phyloP scores from a whole-genome alignment of 2,329 filamentous ascomycete species.

The Amesomyces nigricolor region DNA sequence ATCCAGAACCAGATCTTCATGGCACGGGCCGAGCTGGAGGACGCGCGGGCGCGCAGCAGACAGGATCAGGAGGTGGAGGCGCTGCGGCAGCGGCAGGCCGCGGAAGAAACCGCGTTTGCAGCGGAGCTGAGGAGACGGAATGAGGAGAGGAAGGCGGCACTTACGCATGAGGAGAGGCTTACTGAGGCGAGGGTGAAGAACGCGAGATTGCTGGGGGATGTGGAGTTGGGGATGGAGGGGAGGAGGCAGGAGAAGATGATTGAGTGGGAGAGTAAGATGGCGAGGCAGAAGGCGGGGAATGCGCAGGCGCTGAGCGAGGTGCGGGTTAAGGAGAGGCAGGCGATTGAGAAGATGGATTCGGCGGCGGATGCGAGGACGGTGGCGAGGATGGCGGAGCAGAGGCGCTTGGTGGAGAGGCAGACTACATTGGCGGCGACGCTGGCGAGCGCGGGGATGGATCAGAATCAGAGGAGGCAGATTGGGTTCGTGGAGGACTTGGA shows the following conservation, averaged over 20 bases:
- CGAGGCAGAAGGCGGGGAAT: slow-evolving; percentile 42
- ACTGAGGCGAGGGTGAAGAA: slow-evolving; percentile 43
- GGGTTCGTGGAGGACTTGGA: slow-evolving; percentile 52
- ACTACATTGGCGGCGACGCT: slow-evolving; percentile 35
- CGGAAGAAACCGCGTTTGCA: slow-evolving; percentile 42
- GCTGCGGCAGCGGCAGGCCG: slow-evolving; percentile 40
- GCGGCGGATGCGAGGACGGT: slow-evolving; percentile 42
- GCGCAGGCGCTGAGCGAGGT: slow-evolving; percentile 47
- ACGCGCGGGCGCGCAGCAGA: slow-evolving; percentile 42
- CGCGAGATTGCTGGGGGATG: slow-evolving; percentile 40
- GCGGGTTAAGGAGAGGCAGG: slow-evolving; percentile 45
- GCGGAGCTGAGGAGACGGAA: slow-evolving; percentile 34
- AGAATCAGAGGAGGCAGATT: slow-evolving; percentile 44
- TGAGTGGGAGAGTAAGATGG: slow-evolving; percentile 44
- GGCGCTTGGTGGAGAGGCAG: slow-evolving; percentile 45
- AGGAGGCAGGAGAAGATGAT: slow-evolving; percentile 40
- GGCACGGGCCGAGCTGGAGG: slow-evolving; percentile 47
- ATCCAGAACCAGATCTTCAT: slow-evolving; percentile 47
- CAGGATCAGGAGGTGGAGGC: slow-evolving; percentile 42
- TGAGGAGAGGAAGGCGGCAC: slow-evolving; percentile 32
- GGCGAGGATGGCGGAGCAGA: slow-evolving; percentile 45
- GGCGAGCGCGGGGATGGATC: slow-evolving; percentile 30
- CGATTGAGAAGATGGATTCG: slow-evolving; percentile 44
- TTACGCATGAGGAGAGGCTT: slow-evolving; percentile 44
- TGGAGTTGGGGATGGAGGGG: slow-evolving; percentile 43